Percentiles rank a stretch among this genome's conserved stretches.
Evolutionary conservation across 1,139 yeast species (phyloP).

Genomic region (Torulaspora globosa): DNA sequence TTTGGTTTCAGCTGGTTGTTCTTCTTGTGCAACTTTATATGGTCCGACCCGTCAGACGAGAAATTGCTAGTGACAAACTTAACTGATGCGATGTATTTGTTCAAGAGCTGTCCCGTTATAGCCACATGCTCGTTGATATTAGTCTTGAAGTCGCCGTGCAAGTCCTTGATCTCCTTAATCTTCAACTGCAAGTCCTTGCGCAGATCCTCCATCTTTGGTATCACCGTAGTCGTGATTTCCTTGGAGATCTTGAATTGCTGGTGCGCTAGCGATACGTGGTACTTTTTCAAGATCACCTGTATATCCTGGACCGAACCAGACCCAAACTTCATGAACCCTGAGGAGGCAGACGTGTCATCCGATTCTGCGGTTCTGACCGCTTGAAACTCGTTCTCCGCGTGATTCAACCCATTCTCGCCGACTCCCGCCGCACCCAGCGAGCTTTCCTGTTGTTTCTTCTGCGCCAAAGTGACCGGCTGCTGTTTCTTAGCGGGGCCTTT

Average conservation of each 20-base stretch:
- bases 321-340: slow-evolving; percentile 50
- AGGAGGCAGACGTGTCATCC: slow-evolving; percentile 35
- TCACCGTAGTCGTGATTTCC: slow-evolving; percentile 53
- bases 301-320: slow-evolving; percentile 50
- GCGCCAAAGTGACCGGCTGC: slow-evolving; percentile 26
- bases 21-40: slow-evolving; percentile 16
- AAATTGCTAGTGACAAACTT: slow-evolving; percentile 23
- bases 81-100: slow-evolving; percentile 44
- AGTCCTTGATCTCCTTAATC: slow-evolving; percentile 50
- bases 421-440: slow-evolving; percentile 10
- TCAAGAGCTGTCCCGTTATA: slow-evolving; percentile 44
- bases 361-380: slow-evolving; percentile 15
- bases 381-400: slow-evolving; percentile 13
- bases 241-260: slow-evolving; percentile 50
- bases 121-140: slow-evolving; percentile 36
- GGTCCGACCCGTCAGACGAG: slow-evolving; percentile 22
- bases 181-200: slow-evolving; percentile 61
- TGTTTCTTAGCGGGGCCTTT: slow-evolving; percentile 23
- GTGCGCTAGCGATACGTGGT: slow-evolving; percentile 44
- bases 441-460: slow-evolving; percentile 20
- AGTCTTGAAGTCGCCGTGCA: slow-evolving; percentile 37
- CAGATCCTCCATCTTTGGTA: slow-evolving; percentile 68
- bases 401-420: slow-evolving; percentile 10
- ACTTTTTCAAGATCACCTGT: slow-evolving; percentile 45
- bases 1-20: slow-evolving; percentile 35